Base-by-base conservation (phyloP, 345 rosid species). In the Salix brachista region DNA sequence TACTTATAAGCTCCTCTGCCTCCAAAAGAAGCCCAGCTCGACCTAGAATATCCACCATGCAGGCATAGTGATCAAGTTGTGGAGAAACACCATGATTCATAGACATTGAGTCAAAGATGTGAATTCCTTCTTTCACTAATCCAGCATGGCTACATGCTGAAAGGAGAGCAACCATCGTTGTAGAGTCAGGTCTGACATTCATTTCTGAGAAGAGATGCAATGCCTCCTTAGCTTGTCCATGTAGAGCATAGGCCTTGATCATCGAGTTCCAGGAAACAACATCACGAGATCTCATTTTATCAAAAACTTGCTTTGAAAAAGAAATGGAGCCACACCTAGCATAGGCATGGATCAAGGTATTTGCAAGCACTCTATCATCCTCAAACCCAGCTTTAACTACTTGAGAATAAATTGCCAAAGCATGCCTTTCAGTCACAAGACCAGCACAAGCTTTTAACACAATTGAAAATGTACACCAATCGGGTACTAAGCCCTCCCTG, bases 101-200 rank as follows among this genome's bases (percentile, higher is more conserved):
- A 72, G 62, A 78, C 95, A 92, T 94, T 77, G 86, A 86, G 39
- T 85, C 89, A 62, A 88, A 94, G 72, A 91, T 85, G 79, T 62
- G 54, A 23, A 83, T 83, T 62, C 97, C 97, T 80, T 94, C 86
- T 85, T 91, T 89, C 72, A 89, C 94, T 80, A 88, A 80, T 66
- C 96, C 98, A 75, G 90, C 86, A 77, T 94, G 98, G 85, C 98
- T 91, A 71, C 94, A 94, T 67, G 97, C 97, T 16, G 91, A 88
- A 68, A 94, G 94, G 69, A 94, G 84, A 19, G 97, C 87, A 65
- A 94, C 88, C 75, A 91, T 88, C 44, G 98, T 92, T 1, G 94
- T 85, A 80, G 94, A 80, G 86, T 91, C 97, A 0, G 98, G 92
- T 61, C 54, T 80, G 58, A 87, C 73, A 75, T 89, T 82, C 97